Evolutionary conservation across 768 basidiomycete species (phyloP), one percentile per base, ranked within the genome.

Genomic region (Serendipita sp.): DNA sequence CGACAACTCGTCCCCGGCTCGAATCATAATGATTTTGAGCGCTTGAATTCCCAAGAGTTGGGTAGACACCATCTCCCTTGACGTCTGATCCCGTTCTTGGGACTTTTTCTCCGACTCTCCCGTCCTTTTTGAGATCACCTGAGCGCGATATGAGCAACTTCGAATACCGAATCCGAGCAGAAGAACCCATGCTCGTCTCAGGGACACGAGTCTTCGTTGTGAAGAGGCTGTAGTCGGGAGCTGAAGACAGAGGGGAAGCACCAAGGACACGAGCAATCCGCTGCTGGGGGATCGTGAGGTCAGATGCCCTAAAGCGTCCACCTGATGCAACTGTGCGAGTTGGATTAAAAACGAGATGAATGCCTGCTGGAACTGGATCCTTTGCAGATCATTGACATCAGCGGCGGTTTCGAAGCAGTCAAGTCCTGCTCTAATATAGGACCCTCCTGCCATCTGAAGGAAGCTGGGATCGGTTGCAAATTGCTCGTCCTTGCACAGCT

Each of bases 11-110:
- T 75, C 73, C 53, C 80, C 79, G 0, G 80, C 86, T 17, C 84
- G 81, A 51, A 88, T 72, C 16, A 86, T 66, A 66, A 88, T 78
- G 31, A 81, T 72, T 68, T 89, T 89, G 66, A 89, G 71, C 16
- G 84, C 75, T 69, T 88, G 87, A 26, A 89, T 68, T 0, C 81
- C 79, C 0, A 81, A 73, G 56, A 81, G 74, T 11, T 75, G 62
- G 16, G 68, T 71, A 62, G 74, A 62, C 0, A 64, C 51, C 38
- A 31, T 62, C n/a, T 16, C 63, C 16, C 42, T 53, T 17, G 45
- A 11, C 26, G 26, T 42, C 11, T 42, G 34, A 14, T 51, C 22
- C 43, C 50, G 41, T 33, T 43, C 20, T 5, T 43, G n/a, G 43
- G 16, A 11, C 28, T 24, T 41, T 38, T 34, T 30, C 3, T 16